A percentile compares a stretch with the other conserved stretches of the same genome.
Evolutionary conservation across 2,329 filamentous ascomycete species (phyloP).

Genomic region (Nannizziopsis barbatae): DNA sequence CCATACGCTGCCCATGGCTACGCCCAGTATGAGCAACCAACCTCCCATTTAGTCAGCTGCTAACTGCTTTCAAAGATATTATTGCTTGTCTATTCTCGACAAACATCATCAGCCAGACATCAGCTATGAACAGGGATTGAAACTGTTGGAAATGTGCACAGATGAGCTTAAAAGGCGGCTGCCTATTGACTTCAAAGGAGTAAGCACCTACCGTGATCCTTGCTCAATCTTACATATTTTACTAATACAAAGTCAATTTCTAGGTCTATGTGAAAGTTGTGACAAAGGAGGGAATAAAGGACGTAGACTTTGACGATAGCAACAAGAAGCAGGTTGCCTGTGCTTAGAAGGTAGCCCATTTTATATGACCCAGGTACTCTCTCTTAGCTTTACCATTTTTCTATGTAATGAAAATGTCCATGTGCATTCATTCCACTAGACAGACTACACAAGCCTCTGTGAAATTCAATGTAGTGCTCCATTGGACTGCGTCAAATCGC

Average conservation of each 20-base stretch:
- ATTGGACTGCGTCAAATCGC: too few species aligned
- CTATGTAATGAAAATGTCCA: constrained; percentile 19
- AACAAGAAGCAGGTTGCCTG: constrained; percentile 53
- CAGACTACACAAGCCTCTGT: too few species aligned
- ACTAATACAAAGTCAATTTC: constrained; percentile 22
- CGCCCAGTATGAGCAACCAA: constrained; percentile 59
- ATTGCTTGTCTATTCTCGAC: constrained; percentile 93
- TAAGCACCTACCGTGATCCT: constrained; percentile 34
- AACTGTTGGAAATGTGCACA: constrained; percentile 86
- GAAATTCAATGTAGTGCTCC: too few species aligned
- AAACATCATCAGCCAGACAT: constrained; percentile 98
- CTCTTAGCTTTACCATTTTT: constrained; percentile 4
- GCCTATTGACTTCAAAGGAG: constrained; percentile 97
- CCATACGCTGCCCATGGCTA: constrained; percentile 97
- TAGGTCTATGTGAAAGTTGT: constrained; percentile 67
- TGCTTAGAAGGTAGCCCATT: constrained; percentile 29
- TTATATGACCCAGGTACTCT: constrained; percentile 20
- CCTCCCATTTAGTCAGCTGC: not conserved
- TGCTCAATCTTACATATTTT: constrained; percentile 1
- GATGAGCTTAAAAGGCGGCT: constrained; percentile 94
- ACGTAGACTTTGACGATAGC: constrained; percentile 60
- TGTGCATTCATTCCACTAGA: too few species aligned
- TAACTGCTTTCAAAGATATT: constrained; percentile 53
- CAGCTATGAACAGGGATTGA: constrained; percentile 74
- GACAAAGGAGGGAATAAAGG: constrained; percentile 82